Conservation (phyloP, 345 rosid genomes). For the Hypericum androsaemum region DNA sequence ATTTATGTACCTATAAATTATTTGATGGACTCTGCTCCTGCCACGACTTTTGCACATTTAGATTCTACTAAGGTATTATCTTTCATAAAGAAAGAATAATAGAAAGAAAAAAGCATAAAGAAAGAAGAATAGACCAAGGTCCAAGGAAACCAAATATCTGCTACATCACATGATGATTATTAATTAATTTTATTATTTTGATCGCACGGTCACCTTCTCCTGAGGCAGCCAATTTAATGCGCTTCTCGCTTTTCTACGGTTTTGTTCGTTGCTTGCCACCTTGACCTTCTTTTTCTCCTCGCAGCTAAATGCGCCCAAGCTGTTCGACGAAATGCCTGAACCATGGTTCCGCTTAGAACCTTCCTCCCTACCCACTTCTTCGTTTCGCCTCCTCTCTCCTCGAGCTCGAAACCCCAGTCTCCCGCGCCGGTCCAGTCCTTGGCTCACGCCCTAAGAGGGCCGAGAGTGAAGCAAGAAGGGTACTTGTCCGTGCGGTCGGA, state of each 20-base stretch:
- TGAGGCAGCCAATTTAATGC: constrained; percentile 2
- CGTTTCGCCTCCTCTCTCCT: constrained; percentile 15
- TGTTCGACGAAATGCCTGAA: constrained; percentile 90
- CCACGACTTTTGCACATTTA: too few relatives aligned
- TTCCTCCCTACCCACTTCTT: constrained; percentile 24
- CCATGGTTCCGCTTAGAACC: constrained; percentile 51
- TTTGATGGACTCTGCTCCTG: too few relatives aligned
- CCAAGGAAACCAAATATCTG: too few relatives aligned
- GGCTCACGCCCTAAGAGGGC: neutral
- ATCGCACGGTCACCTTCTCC: constrained; percentile 2
- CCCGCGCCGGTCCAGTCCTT: constrained; percentile 12
- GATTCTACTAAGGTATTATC: too few relatives aligned
- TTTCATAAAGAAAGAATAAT: too few relatives aligned
- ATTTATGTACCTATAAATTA: too few relatives aligned
- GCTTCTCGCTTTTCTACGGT: constrained; percentile 20
- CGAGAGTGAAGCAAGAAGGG: neutral
- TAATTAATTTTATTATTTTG: neutral
- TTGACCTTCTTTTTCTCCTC: neutral
- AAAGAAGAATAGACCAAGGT: too few relatives aligned
- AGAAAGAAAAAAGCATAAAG: too few relatives aligned
- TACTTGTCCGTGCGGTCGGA: too few relatives aligned
- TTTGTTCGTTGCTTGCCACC: constrained; percentile 55
- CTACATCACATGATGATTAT: neutral
- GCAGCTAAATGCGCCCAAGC: neutral
- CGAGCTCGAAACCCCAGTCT: constrained; percentile 22